Evolutionary conservation across 495 filamentous ascomycete species (phyloP), one percentile per base, ranked within the genome.

Genomic region (Aspergillus diversus): DNA sequence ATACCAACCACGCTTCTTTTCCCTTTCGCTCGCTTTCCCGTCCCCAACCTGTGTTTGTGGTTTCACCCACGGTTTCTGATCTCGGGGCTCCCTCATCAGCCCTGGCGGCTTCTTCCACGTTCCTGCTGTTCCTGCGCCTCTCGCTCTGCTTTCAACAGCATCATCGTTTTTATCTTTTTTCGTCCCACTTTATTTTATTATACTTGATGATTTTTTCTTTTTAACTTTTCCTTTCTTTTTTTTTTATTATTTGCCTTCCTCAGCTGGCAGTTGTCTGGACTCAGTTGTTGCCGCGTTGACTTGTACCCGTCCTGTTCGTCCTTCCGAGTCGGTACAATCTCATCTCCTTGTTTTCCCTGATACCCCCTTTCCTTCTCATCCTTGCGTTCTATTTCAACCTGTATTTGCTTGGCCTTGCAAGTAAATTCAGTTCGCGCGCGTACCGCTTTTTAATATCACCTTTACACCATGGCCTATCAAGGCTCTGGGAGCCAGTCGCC

Each of bases 391-490:
- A 55, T 51, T 63, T 47, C 37, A 31, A 33, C 49, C 51, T 57
- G 61, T 17, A 33, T 56, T 32, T 62, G 55, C 63, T 60, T 64
- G 53, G 59, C 16, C 51, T 61, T 43, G 59, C 51, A 55, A 50
- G 60, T 52, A 60, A 57, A 39, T 56, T 50, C 62, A 59, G 35
- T 57, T 63, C 56, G 64, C 60, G 64, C 60, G 54, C 16, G 27
- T 58, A 55, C 37, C 31, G 42, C 59, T 57, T 33, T 63, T 42
- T 63, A 58, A 55, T 58, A 50, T 66, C 51, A 60, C 61, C 63
- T 63, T 49, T 54, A 56, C 68, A 73, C 55, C 65, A 87, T 87
- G 84, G 83, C 83, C 66, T 84, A 87, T 71, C 75, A 78, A 71
- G 78, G 77, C 56, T 64, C 73, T 60, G 73, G 71, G 57, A 69